Conservation (phyloP, 2,329 filamentous ascomycete species). For the Talaromyces sp. region DNA sequence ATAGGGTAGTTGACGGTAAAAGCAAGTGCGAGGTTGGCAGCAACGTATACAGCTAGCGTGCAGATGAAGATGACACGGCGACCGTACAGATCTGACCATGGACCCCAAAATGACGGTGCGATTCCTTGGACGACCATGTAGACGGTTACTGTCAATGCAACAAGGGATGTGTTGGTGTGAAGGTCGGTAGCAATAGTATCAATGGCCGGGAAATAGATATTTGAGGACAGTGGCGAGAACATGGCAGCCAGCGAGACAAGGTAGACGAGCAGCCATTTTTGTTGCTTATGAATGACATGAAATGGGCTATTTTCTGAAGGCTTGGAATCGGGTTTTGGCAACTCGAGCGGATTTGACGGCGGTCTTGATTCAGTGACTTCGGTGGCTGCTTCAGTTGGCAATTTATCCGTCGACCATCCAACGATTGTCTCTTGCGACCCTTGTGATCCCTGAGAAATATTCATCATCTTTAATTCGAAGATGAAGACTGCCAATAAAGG, state of each 20-base stretch:
- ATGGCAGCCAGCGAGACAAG: constrained; percentile 35
- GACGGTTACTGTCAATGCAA: constrained; percentile 26
- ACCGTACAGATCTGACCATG: constrained; percentile 25
- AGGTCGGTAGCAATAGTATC: constrained; percentile 17
- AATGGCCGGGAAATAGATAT: constrained; percentile 27
- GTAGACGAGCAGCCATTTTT: constrained; percentile 34
- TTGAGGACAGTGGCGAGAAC: constrained; percentile 40
- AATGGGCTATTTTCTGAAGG: background rate
- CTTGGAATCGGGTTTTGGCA: background rate
- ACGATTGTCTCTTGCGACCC: background rate
- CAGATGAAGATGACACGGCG: constrained; percentile 25
- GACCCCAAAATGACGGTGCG: constrained; percentile 24
- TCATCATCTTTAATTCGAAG: background rate
- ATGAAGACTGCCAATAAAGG: background rate
- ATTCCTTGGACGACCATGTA: constrained; percentile 25
- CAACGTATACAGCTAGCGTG: constrained; percentile 22
- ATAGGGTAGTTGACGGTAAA: constrained; percentile 23
- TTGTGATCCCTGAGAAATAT: background rate
- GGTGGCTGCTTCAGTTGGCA: background rate
- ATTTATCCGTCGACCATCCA: background rate
- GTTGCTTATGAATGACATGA: constrained; percentile 11
- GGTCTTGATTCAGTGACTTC: background rate
- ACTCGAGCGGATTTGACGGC: background rate
- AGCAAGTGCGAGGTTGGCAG: constrained; percentile 27
- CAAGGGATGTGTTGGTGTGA: constrained; percentile 14